Conservation (phyloP, 495 filamentous ascomycete species). For the Baudoinia panamericana region DNA sequence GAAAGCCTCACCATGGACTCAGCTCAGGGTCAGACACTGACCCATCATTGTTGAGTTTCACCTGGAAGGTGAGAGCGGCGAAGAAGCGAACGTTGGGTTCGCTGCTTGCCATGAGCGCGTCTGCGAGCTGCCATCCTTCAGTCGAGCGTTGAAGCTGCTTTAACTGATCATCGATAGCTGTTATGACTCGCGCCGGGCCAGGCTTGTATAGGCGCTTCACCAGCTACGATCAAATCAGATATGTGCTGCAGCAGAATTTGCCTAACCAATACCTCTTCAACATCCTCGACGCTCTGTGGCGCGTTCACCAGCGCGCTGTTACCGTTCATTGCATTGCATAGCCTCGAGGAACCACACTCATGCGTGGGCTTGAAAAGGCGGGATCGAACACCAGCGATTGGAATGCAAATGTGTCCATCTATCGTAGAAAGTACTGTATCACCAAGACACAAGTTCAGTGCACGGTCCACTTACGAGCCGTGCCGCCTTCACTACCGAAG, state of each 20-base stretch:
- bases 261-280: slow-evolving; percentile 1
- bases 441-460: too few relatives aligned
- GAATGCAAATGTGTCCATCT: too few relatives aligned
- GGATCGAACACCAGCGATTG: background rate
- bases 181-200: slow-evolving; percentile 44
- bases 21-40: slow-evolving; percentile 17
- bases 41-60: slow-evolving; percentile 77
- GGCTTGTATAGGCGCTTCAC: slow-evolving; percentile 54
- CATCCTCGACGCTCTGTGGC: slow-evolving; percentile 14
- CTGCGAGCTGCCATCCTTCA: slow-evolving; percentile 74
- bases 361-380: background rate
- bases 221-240: background rate
- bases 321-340: too few relatives aligned
- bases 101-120: slow-evolving; percentile 50
- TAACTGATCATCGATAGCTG: slow-evolving; percentile 60
- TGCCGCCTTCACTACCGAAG: too few relatives aligned
- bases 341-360: too few relatives aligned
- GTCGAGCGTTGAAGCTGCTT: slow-evolving; percentile 61
- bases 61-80: slow-evolving; percentile 82
- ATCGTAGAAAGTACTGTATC: too few relatives aligned
- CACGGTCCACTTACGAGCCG: too few relatives aligned
- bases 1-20: slow-evolving; percentile 15
- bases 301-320: background rate
- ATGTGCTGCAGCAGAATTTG: background rate
- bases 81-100: slow-evolving; percentile 74